Evolutionary conservation across 148 eudicot species (phyloP), one percentile per base, ranked within the genome.

Genomic region (Persicaria maculosa): DNA sequence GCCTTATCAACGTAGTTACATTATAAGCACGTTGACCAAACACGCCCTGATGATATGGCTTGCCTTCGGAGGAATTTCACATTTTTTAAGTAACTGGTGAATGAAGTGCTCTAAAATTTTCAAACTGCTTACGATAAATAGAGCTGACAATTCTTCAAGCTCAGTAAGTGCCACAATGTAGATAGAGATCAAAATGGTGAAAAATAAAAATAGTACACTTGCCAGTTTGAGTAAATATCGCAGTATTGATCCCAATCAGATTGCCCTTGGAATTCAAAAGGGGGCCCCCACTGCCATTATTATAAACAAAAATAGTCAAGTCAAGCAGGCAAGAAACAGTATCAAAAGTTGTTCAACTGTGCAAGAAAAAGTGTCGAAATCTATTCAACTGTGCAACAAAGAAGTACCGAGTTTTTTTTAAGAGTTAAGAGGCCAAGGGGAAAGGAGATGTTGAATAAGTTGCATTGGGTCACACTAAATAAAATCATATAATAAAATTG

Each of bases 211-310:
- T 12, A 74, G 25, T 31, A 65, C 78, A 70, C 78, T 75, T 78
- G 85, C 99, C 99, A 74, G 99, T 95, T 79, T 92, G 97, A 75
- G 99, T 95, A 81, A 87, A 95, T 76, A 95, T 95, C 50, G 99
- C 99, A 62, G 99, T 95, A 76, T 95, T 95, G 8, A 95, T 92
- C 74, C 99, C 99, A 80, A 95, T 89, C 72, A 95, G 82, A 74
- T 90, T 87, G 59, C 99, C 99, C 80, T 92, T 95, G 0, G 99
- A 86, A 82, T 92, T 89, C 81, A 95, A 72, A 75, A 95, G 89
- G 72, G 99, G 99, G 46, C 99, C 99, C 77, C 99, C 99, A 84
- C 99, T 95, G 86, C 77, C 67, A 81, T 70, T 64, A 84, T 71
- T 44, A 75, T 20, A 54, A 43, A 64, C 62, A 47, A 61, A 43